Evolutionary conservation across 2,329 filamentous ascomycete species (phyloP), one percentile per base, ranked within the genome.

Genomic region (Rugonectria rugulosa): DNA sequence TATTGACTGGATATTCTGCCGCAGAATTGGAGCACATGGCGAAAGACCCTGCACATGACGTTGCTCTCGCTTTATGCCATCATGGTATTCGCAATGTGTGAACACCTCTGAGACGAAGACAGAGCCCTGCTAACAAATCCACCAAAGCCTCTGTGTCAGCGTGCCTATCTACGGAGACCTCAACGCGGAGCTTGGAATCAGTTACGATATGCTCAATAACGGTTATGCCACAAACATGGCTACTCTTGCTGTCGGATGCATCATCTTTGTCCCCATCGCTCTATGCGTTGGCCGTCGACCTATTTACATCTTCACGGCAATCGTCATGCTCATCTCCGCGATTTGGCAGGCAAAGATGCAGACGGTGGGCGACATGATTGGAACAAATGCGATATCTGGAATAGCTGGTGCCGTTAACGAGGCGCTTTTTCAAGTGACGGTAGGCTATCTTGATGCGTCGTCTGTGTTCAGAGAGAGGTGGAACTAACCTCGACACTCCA

Each of bases 331-430:
- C 2, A 69, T 56, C 5, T 34, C 51, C 2, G 53, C 58, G 1
- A 57, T 61, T 8, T 72, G 70, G 69, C 60, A 61, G 7, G 65
- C 67, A 2, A 52, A 56, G 31, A 68, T 65, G 52, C 48, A 49
- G 3, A 68, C 63, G 0, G 24, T 45, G 3, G 38, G 58, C 1
- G 65, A 70, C 3, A 48, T 71, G 36, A 56, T 63, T 24, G 44
- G 66, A 3, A 59, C 54, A 20, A 70, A 70, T 19, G 20, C 64
- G 0, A 51, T 72, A 0, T 65, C 68, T 8, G 75, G 75, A 0
- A 46, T 77, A 12, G 72, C 72, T 4, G 73, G 72, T 8, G 69
- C 73, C 1, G 71, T 71, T 1, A 76, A 75, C 17, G 73, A 76
- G 45, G 68, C 71, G 2, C 69, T 74, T 9, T 68, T 68, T 3